Base-by-base conservation (phyloP, 1,139 yeast species). In the Chernovozyma sophiae-reginae region DNA sequence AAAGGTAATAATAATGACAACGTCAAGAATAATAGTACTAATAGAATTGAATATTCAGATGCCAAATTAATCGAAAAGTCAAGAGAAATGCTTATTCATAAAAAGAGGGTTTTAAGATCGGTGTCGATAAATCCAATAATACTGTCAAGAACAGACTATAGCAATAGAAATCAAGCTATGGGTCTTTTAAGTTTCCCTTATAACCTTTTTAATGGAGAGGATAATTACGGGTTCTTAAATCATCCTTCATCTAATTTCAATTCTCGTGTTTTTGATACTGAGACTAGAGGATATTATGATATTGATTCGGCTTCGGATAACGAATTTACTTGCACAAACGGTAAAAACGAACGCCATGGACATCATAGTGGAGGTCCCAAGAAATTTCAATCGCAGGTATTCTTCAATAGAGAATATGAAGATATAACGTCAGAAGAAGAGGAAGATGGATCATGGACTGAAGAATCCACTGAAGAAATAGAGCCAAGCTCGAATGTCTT, bases 41-140 rank as follows among this genome's bases (percentile, higher is more conserved):
- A 47, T 46, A 51, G 56, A 26, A 62, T 66, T 30, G 81, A 76
- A 45, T 76, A 76, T 47, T 73, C 78, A 3, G 81, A 76, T 56
- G 77, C 75, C 33, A 68, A 72, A 42, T 63, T 76, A 44, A 76
- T 76, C 31, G 69, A 69, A 45, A 60, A 57, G 40, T 66, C 72
- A 17, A 60, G 59, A 43, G 68, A 68, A 37, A 51, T 65, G 52
- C 55, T 70, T 33, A 67, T 71, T 25, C 65, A 68, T 41, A 68
- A 68, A 50, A 69, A 70, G 43, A 52, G 74, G 32, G 74, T 70
- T 4, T 57, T 71, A 37, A 52, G 76, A 36, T 61, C 70, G 6
- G 76, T 69, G 4, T 67, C 74, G 1, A 68, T 68, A 33, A 69
- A 69, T 44, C 62, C 74, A 2, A 62, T 66, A 12, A 43, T 66